Base-by-base conservation (phyloP, 169 alveolate species). In the Theileria orientalis region DNA sequence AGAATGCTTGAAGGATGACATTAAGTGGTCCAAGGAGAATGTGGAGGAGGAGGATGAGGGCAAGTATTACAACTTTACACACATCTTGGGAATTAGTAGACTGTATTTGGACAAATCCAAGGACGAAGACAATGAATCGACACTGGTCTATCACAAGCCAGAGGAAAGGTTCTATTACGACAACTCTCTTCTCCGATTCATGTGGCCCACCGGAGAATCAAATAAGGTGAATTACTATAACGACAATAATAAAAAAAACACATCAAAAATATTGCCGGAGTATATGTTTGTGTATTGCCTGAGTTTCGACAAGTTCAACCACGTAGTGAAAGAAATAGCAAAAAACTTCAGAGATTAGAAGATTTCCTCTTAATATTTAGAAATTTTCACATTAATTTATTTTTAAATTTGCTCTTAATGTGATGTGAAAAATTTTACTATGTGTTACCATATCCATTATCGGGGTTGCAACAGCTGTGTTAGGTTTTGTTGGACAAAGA, bases 151-250 rank as follows among this genome's bases (percentile, higher is more conserved):
- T 14, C 69, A 35, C n/a, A 77, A 77, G 33, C 82, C 82, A 19
- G 86, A 77, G 62, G 86, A 77, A 63, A 14, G 61, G 44, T 68
- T 60, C 49, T 77, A 69, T 61, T 59, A 35, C 61, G 75, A 77
- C 14, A 72, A 77, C 30, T 54, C 86, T 8, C 27, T 51, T 14
- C 60, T 77, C 13, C 35, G 60, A 41, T 68, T 69, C 76, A 61
- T 60, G 74, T 77, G 86, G 86, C 42, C 32, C 69, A 69, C 86
- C 3, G 86, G 86, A n/a, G 86, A 76, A 47, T 76, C 85, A 16
- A 67, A 67, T 56, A 74, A 62, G 47, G 69, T 74, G 7, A 73
- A 76, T 52, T 67, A 62, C 61, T 76, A 54, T 54, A 71, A 56
- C 5, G 74, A 76, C 37, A 42, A 76, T 40, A 49, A 76, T 7